Evolutionary conservation across 1,139 yeast species (phyloP), one percentile per base, ranked within the genome.

Genomic region (Entelexis sorbosivorans): DNA sequence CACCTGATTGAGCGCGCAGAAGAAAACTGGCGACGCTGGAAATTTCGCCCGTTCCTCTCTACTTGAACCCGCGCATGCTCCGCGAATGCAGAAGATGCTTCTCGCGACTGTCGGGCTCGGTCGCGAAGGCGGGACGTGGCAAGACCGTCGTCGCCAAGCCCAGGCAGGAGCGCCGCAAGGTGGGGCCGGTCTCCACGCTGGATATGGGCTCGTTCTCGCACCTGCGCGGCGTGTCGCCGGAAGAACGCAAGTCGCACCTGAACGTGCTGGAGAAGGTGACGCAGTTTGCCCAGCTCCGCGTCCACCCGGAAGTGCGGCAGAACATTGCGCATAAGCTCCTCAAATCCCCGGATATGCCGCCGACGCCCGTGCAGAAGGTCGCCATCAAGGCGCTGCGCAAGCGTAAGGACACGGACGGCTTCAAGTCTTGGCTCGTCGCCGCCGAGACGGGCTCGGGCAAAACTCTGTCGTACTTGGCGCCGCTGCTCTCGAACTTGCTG

Each of bases 361-460:
- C 89, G 5, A 77, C 87, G 0, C 78, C 82, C 1, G 78, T 82
- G 46, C 89, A 82, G 63, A 69, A 73, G 1, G 73, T 81, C 8
- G 76, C 82, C 2, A 73, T 78, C 35, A 78, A 77, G 58, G 69
- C 73, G 14, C 67, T 81, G 33, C 29, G 59, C 54, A 59, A 17
- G 71, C 74, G 54, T 13, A 42, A 20, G 17, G 17, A 5, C 14
- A 9, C 42, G 9, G 42, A 38, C 29, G 40, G 40, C 19, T 66
- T 79, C 42, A 80, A 80, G 59, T 75, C 82, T 0, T 87, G 79
- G 68, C 79, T 94, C 3, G 66, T 91, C 52, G 96, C 96, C 1
- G 96, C 96, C 2, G 97, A 91, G 64, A 91, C 98, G 0, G 98
- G 97, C 0, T 82, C 95, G 0, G 97, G 98, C 9, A 91, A 91